Percentiles rank a stretch among this genome's conserved stretches.
These are phyloP conservation scores for Penicillium capsulatum DNA, from an alignment of 2,329 filamentous ascomycete species.

Conservation along the genomic window DNA sequence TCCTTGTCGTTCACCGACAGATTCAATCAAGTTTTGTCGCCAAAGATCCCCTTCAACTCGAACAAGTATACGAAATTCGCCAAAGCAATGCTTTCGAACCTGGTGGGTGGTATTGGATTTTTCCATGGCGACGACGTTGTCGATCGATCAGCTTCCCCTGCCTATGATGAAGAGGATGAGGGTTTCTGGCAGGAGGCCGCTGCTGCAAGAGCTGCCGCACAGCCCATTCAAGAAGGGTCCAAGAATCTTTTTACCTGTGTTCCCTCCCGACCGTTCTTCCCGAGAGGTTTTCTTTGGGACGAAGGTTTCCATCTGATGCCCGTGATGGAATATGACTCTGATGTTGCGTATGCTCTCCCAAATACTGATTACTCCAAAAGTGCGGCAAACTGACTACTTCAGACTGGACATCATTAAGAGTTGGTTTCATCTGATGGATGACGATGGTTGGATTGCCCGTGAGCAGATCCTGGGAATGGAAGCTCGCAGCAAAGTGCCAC, in stretches of 20 bases:
- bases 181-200: slow-evolving; percentile 92
- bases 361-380: slow-evolving; percentile 8
- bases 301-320: slow-evolving; percentile 94
- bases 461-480: slow-evolving; percentile 92
- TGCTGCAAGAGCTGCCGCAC: slow-evolving; percentile 65
- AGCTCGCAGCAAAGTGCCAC: slow-evolving; percentile 88
- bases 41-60: slow-evolving; percentile 69
- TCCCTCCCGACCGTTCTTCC: slow-evolving; percentile 92
- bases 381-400: slow-evolving; percentile 8
- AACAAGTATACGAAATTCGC: slow-evolving; percentile 74
- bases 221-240: slow-evolving; percentile 70
- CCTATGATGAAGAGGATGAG: slow-evolving; percentile 93
- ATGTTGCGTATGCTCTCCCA: slow-evolving; percentile 59
- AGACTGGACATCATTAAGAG: slow-evolving; percentile 79
- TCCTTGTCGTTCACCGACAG: slow-evolving; percentile 67
- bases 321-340: slow-evolving; percentile 89
- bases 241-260: slow-evolving; percentile 87
- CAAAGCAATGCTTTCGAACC: slow-evolving; percentile 87
- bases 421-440: slow-evolving; percentile 95
- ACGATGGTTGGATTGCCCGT: slow-evolving; percentile 94
- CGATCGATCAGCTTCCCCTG: slow-evolving; percentile 83
- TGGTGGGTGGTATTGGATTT: slow-evolving; percentile 90
- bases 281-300: slow-evolving; percentile 94
- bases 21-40: slow-evolving; percentile 68
- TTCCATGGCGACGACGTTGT: slow-evolving; percentile 86